Conservation (phyloP, 257 asterid species). For the Sherardia arvensis region DNA sequence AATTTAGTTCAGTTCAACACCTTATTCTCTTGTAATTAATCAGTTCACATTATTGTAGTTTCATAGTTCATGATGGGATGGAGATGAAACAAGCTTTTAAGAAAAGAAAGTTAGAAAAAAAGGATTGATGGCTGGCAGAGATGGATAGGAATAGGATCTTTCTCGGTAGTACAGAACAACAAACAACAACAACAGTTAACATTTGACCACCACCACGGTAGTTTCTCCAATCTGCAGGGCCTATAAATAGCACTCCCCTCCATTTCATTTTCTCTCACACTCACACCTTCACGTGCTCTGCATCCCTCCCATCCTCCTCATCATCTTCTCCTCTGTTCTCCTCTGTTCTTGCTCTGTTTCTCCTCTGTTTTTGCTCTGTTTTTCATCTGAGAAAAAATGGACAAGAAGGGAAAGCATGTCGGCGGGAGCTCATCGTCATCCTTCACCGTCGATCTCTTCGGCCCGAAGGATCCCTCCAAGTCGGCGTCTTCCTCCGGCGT, state of each 20-base stretch:
- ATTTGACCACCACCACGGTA: background rate
- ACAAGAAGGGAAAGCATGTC: slow-evolving; percentile 48
- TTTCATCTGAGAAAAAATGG: slow-evolving; percentile 30
- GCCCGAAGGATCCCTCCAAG: slow-evolving; percentile 50
- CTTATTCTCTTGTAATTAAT: no score
- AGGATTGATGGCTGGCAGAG: background rate
- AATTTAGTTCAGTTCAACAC: no score
- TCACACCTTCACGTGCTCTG: slow-evolving; percentile 18
- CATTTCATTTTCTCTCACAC: slow-evolving; percentile 8
- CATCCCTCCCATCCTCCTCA: no score
- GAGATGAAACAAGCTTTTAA: background rate
- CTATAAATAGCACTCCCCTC: slow-evolving; percentile 16
- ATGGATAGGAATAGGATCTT: background rate
- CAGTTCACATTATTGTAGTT: no score
- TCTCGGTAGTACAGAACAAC: background rate
- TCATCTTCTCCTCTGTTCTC: background rate
- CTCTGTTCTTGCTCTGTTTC: background rate
- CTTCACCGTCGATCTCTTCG: slow-evolving; percentile 55
- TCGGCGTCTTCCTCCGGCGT: slow-evolving; percentile 33
- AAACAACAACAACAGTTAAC: background rate
- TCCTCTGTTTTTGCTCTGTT: background rate
- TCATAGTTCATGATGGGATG: no score
- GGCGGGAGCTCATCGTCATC: slow-evolving; percentile 35
- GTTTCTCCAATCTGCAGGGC: background rate
- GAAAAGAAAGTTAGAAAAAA: background rate